Evolutionary conservation across 208 protist genomes (phyloP).

Genomic region (Trypanosoma vivax): DNA sequence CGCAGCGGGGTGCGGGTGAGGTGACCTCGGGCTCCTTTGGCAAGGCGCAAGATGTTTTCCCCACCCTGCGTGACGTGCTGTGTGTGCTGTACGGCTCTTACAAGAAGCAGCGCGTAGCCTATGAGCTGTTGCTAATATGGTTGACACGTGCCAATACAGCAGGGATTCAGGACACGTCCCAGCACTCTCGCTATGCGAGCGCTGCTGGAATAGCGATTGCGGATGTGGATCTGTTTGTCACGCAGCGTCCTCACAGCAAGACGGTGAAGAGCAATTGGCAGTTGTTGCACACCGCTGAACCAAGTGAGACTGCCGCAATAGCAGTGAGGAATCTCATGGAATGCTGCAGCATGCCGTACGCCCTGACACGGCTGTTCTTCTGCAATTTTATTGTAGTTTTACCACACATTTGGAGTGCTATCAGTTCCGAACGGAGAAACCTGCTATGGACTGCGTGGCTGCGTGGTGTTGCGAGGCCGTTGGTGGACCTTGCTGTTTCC

Average conservation of each 20-base stretch:
- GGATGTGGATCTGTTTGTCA: constrained; percentile 42
- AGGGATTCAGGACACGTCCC: neutral
- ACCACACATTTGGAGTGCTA: constrained; percentile 18
- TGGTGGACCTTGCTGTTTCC: neutral
- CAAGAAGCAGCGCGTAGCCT: constrained; percentile 30
- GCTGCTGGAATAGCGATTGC: constrained; percentile 17
- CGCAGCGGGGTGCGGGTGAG: too few species aligned
- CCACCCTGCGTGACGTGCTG: constrained; percentile 22
- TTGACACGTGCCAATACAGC: neutral
- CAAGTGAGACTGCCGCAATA: neutral
- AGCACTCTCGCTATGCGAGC: constrained; percentile 16
- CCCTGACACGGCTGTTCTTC: constrained; percentile 26
- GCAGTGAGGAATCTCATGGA: constrained; percentile 6
- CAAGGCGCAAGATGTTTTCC: neutral
- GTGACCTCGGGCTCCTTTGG: too few species aligned
- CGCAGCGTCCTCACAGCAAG: constrained; percentile 13
- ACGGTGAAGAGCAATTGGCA: constrained; percentile 3
- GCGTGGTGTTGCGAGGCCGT: constrained; percentile 18
- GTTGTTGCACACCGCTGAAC: neutral
- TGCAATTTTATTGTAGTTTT: constrained; percentile 10
- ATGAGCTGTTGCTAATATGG: constrained; percentile 44
- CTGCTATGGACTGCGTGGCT: constrained; percentile 29
- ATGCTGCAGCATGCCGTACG: constrained; percentile 15
- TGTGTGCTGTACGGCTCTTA: constrained; percentile 28
- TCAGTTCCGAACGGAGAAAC: constrained; percentile 9